Percentiles rank a stretch among this genome's conserved stretches.
phyloP scores from a whole-genome alignment of 345 rosid genomes.

The Microcos paniculata region DNA sequence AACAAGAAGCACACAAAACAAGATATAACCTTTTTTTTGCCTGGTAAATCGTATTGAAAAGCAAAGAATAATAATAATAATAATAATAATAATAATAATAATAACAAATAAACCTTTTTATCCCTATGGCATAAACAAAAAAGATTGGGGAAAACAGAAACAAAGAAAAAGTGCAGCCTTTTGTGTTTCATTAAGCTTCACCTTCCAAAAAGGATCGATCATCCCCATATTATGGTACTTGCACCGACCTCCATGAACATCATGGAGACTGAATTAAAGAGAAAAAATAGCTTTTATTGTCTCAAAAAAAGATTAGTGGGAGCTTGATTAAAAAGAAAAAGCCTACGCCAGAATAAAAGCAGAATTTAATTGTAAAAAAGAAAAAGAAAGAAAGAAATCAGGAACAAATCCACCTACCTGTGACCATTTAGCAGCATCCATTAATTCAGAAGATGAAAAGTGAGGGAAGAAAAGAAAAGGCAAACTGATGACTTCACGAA shows the following conservation, averaged over 20 bases:
- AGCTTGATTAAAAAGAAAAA: background rate
- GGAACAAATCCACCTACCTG: conserved; percentile 37
- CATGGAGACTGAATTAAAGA: conserved; percentile 1
- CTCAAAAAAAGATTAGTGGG: conserved; percentile 8
- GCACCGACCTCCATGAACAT: conserved; percentile 28
- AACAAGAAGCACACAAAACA: conserved; percentile 10
- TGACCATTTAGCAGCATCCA: conserved; percentile 51
- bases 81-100: background rate
- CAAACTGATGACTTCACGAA: conserved; percentile 46
- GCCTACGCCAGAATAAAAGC: background rate
- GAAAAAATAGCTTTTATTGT: background rate
- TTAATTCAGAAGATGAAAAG: conserved; percentile 37
- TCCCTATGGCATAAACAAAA: background rate
- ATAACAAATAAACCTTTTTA: conserved; percentile 16
- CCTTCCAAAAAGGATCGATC: conserved; percentile 13
- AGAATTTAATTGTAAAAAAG: background rate
- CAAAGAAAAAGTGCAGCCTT: conserved; percentile 18
- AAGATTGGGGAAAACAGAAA: background rate
- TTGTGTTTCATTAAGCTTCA: conserved; percentile 26
- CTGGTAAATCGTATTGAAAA: conserved; percentile 2
- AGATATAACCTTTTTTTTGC: background rate
- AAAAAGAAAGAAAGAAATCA: background rate
- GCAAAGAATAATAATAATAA: background rate
- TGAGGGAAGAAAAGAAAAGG: conserved; percentile 28
- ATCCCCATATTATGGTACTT: conserved; percentile 17